Conservation (phyloP, 768 basidiomycete genomes). For the Naganishia antarctica region DNA sequence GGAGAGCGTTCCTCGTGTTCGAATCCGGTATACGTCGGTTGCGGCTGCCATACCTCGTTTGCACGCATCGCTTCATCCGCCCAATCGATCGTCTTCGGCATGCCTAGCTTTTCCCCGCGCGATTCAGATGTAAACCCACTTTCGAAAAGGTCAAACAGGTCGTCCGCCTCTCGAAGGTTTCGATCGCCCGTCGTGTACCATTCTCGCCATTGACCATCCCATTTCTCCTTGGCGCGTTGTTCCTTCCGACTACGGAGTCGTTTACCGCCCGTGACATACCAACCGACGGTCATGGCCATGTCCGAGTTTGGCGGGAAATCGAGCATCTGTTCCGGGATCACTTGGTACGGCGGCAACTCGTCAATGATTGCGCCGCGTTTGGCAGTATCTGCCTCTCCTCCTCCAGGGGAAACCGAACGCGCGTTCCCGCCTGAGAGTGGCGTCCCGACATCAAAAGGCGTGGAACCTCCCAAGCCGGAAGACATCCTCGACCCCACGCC, state of each 20-base stretch:
- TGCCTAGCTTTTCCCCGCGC: background rate
- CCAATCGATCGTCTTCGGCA: constrained; percentile 38
- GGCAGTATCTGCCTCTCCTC: background rate
- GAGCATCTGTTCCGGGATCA: constrained; percentile 46
- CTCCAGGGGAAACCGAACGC: constrained; percentile 6
- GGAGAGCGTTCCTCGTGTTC: constrained; percentile 20
- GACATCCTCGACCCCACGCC: constrained; percentile 2
- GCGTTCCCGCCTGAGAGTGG: constrained; percentile 14
- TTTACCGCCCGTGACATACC: constrained; percentile 43
- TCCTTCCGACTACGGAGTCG: constrained; percentile 37
- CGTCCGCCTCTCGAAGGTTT: constrained; percentile 45
- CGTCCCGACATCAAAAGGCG: constrained; percentile 17
- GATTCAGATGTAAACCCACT: constrained; percentile 22
- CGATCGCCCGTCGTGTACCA: constrained; percentile 41
- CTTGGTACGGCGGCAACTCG: constrained; percentile 31
- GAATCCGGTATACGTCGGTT: constrained; percentile 22
- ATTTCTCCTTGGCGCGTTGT: constrained; percentile 41
- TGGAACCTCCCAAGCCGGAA: constrained; percentile 1
- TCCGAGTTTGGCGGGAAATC: constrained; percentile 40
- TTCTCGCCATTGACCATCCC: constrained; percentile 46
- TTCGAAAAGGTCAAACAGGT: constrained; percentile 32
- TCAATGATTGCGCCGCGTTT: constrained; percentile 12
- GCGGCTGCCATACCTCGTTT: constrained; percentile 39
- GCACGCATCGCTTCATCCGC: constrained; percentile 28
- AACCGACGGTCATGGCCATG: constrained; percentile 40